Conservation (phyloP, 768 basidiomycete species). For the Suillus fuscotomentosus region DNA sequence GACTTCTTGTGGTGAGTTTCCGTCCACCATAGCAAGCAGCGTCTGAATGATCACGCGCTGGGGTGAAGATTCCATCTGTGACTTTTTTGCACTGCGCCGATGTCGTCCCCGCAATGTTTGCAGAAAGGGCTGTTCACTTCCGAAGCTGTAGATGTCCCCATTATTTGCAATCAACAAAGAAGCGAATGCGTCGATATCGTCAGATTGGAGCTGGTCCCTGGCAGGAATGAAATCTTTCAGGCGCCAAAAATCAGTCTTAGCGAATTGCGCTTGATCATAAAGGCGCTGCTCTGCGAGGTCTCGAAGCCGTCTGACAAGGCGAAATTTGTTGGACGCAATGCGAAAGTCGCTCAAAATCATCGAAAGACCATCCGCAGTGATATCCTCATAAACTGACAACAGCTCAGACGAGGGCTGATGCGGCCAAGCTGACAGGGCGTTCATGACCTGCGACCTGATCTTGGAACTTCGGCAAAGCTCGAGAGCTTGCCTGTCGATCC, state of each 20-base stretch:
- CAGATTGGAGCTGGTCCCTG: conserved; percentile 50
- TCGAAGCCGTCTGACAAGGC: conserved; percentile 64
- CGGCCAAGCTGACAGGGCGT: conserved; percentile 77
- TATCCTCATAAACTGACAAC: conserved; percentile 41
- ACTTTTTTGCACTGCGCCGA: conserved; percentile 7
- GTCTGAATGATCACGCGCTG: conserved; percentile 51
- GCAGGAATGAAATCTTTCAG: conserved; percentile 76
- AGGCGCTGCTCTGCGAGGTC: conserved; percentile 41
- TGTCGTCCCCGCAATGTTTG: conserved; percentile 43
- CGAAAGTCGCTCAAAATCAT: conserved; percentile 54
- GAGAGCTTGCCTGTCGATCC: conserved; percentile 60
- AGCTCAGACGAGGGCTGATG: conserved; percentile 53
- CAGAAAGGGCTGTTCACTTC: conserved; percentile 45
- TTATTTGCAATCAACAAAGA: conserved; percentile 56
- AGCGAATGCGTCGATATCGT: conserved; percentile 73
- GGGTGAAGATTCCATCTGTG: conserved; percentile 28
- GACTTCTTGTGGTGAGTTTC: conserved; percentile 45
- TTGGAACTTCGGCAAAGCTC: conserved; percentile 37
- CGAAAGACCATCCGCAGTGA: conserved; percentile 48
- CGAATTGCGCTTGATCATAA: conserved; percentile 46
- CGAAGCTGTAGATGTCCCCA: conserved; percentile 63
- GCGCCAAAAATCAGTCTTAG: conserved; percentile 74
- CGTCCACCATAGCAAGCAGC: conserved; percentile 59
- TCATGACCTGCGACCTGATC: conserved; percentile 43
- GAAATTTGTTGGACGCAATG: conserved; percentile 76